These are phyloP conservation scores for Lentinula novae-zelandiae DNA, from an alignment of 1,284 basidiomycete species.

Conservation along the genomic window DNA sequence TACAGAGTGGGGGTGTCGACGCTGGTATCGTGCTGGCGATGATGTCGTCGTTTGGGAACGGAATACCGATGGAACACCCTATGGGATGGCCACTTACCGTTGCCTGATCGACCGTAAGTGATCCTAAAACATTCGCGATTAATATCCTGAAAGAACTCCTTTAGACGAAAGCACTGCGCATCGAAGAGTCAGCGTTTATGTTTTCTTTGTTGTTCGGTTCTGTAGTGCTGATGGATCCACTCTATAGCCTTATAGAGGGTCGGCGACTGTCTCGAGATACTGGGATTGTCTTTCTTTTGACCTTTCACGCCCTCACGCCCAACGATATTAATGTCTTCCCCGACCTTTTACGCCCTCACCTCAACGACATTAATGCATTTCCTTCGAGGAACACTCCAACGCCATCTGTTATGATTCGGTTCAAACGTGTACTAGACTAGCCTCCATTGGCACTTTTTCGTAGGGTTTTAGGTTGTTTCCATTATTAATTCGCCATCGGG, in stretches of 20 bases:
- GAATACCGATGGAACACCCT: not conserved
- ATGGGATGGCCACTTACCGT: not conserved
- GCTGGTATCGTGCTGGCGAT: not conserved
- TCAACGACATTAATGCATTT: not conserved
- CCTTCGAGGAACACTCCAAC: not conserved
- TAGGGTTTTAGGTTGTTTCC: not conserved
- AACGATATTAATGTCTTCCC: not conserved
- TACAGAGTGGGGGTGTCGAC: not conserved
- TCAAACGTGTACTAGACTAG: not conserved
- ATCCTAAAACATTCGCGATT: not conserved
- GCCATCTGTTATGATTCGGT: not conserved
- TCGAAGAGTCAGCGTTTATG: not conserved
- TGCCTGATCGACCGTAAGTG: not conserved
- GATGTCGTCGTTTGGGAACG: not conserved
- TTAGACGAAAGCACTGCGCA: not conserved
- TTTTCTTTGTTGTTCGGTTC: not conserved
- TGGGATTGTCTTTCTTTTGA: not conserved
- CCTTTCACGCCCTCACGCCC: not conserved
- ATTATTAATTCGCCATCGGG: too few species aligned
- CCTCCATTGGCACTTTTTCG: not conserved
- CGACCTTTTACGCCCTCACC: not conserved
- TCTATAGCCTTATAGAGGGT: not conserved
- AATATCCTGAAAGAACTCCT: too few species aligned
- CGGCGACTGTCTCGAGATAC: not conserved
- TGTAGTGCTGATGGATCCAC: not conserved